These are phyloP conservation scores for Orbilia blumenaviensis DNA, from an alignment of 2,329 filamentous ascomycete genomes.

Conservation along the genomic window DNA sequence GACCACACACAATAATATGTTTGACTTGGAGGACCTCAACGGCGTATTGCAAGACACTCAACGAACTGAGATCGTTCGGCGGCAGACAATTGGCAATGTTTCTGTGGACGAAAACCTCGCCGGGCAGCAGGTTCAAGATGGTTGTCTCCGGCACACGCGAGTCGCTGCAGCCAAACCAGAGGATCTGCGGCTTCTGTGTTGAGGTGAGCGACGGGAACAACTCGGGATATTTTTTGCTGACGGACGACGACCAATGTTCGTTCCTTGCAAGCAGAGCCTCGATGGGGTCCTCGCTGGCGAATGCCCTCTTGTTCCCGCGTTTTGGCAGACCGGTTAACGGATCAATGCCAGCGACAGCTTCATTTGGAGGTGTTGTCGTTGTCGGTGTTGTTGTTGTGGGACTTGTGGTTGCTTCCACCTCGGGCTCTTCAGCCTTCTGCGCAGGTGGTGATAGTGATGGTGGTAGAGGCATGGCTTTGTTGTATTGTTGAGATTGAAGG, in stretches of 20 bases:
- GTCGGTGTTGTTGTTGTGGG: no score
- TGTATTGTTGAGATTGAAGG: constrained; percentile 23
- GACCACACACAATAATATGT: constrained; percentile 76
- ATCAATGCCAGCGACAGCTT: not conserved
- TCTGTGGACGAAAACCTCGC: constrained; percentile 87
- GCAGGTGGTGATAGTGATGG: not conserved
- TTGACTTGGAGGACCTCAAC: constrained; percentile 76
- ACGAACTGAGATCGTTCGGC: constrained; percentile 76
- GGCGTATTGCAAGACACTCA: constrained; percentile 80
- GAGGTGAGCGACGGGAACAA: constrained; percentile 57
- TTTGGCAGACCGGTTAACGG: constrained; percentile 17
- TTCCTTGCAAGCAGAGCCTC: constrained; percentile 56
- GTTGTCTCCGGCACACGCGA: constrained; percentile 85
- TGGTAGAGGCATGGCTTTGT: constrained; percentile 6
- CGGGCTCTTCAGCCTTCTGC: not conserved
- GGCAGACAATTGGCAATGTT: constrained; percentile 88
- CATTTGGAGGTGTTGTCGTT: constrained; percentile 19
- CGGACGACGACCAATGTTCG: constrained; percentile 56
- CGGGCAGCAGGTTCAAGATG: constrained; percentile 78
- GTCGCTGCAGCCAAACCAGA: constrained; percentile 90
- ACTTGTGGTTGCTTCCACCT: no score
- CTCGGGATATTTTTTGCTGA: constrained; percentile 56
- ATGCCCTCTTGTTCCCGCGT: constrained; percentile 43
- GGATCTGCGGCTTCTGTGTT: constrained; percentile 63
- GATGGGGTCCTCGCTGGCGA: constrained; percentile 55